phyloP scores from a whole-genome alignment of 225 moss, liverwort and hornwort genomes.

The Thuidium tamariscinum region DNA sequence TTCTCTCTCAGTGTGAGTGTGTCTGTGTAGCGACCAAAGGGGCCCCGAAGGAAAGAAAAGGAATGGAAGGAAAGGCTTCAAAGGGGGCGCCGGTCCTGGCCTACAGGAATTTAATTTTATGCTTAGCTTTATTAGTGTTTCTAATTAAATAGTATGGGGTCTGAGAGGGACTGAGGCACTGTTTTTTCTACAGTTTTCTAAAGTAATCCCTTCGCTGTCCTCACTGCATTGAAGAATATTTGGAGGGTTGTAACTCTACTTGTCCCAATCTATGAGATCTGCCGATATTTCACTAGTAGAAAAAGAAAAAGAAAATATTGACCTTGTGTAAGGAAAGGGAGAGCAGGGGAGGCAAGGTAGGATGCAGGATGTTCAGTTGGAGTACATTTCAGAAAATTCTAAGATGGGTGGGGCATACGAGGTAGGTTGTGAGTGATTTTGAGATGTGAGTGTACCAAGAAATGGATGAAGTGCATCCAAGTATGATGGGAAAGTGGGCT shows the following conservation, averaged over 20 bases:
- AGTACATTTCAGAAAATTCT: background rate
- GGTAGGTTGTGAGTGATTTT: background rate
- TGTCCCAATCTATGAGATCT: background rate
- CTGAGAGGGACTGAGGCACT: no score
- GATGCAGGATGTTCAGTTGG: background rate
- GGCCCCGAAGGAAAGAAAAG: background rate
- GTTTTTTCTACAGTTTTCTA: background rate
- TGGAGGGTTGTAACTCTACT: background rate
- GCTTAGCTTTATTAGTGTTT: background rate
- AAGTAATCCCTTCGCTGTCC: background rate
- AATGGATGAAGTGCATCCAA: background rate
- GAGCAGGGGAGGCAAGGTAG: rapidly evolving
- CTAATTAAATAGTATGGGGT: background rate
- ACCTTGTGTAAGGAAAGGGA: no score
- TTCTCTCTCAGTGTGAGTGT: background rate
- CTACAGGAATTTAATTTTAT: background rate
- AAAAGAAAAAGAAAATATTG: no score
- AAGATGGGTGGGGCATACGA: rapidly evolving
- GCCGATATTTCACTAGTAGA: rapidly evolving
- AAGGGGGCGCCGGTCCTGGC: background rate
- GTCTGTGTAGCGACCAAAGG: background rate
- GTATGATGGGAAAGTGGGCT: background rate
- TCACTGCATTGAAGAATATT: background rate
- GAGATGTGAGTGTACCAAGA: rapidly evolving
- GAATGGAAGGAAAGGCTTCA: background rate